Base-by-base conservation (phyloP, 2,329 filamentous ascomycete species). In the Talaromyces sp. region DNA sequence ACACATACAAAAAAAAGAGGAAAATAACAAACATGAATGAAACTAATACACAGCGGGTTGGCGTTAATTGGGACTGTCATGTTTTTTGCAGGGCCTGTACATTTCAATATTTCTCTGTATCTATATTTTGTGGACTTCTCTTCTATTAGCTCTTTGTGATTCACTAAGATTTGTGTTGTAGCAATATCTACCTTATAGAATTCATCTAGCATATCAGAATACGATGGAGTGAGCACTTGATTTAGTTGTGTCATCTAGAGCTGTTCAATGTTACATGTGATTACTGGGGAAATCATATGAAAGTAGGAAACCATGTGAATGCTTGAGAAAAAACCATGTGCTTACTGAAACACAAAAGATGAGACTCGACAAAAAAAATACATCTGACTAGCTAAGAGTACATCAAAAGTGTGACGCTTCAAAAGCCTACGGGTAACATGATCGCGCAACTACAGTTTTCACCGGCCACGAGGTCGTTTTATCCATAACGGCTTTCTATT, bases 401-500 rank as follows among this genome's bases (percentile, higher is more conserved):
- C 43, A 46, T 46, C 43, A 24, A 46, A 46, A 46, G 43, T 19
- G n/a, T 11, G 41, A 46, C 41, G 41, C 41, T 46, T 38, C n/a
- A 46, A 46, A 46, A 46, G 43, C 43, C 43, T 46, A 46, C 43
- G 43, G 17, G 35, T 38, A 38, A 46, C 43, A 46, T 46, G 43
- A 24, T 46, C 43, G 9, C 43, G 43, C 43, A 24, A 46, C 43
- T 46, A 46, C 43, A 46, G 43, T 24, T 24, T 46, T 24, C 43
- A 65, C 63, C 58, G 67, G 43, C 43, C 19, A 21, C 35, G 43
- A n/a, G 27, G 24, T 52, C 55, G 41, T 38, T 58, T 35, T 52
- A 58, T 58, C 59, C 59, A 58, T 57, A 61, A 38, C 49, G 58
- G 51, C 51, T 61, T 61, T 61, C 59, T 61, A 61, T 61, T 61